Conservation (phyloP, 2,329 filamentous ascomycete genomes). For the Mycosphaerella sp. region DNA sequence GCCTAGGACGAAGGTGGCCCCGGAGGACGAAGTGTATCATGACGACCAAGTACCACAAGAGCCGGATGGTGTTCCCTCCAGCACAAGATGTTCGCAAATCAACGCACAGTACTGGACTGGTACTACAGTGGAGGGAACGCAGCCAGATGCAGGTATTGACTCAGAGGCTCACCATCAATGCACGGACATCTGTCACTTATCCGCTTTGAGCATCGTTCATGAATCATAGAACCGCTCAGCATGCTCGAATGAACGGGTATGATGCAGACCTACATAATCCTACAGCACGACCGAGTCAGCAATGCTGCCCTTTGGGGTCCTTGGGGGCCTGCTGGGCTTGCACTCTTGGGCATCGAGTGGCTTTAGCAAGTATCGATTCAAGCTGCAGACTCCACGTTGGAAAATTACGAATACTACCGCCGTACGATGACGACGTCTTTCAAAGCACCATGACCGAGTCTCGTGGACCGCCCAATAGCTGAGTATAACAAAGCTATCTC, state of each 20-base stretch:
- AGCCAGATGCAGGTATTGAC: slow-evolving; percentile 15
- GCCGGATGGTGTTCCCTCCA: not conserved
- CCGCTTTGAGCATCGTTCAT: slow-evolving; percentile 7
- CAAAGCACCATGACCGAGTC: slow-evolving; percentile 7
- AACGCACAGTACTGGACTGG: not conserved
- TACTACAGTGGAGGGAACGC: not conserved
- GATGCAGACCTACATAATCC: slow-evolving; percentile 11
- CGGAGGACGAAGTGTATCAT: slow-evolving; percentile 8
- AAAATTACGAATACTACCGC: not conserved
- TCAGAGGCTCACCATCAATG: not conserved
- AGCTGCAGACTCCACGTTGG: slow-evolving; percentile 11
- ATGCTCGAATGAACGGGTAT: slow-evolving; percentile 5
- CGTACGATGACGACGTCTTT: slow-evolving; percentile 11
- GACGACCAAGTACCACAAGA: not conserved
- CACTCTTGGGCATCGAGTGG: slow-evolving; percentile 12
- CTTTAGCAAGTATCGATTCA: slow-evolving; percentile 13
- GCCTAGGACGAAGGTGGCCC: slow-evolving; percentile 1
- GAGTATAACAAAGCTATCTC: slow-evolving; percentile 11
- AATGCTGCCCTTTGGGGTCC: slow-evolving; percentile 5
- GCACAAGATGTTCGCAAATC: slow-evolving; percentile 1
- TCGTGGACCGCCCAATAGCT: slow-evolving; percentile 7
- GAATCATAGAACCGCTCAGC: slow-evolving; percentile 7
- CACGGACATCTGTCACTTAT: not conserved
- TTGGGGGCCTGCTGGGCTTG: not conserved
- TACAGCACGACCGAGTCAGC: slow-evolving; percentile 9